These are phyloP conservation scores for Lachnum nothofagi DNA, from an alignment of 2,329 filamentous ascomycete species.

Conservation along the genomic window DNA sequence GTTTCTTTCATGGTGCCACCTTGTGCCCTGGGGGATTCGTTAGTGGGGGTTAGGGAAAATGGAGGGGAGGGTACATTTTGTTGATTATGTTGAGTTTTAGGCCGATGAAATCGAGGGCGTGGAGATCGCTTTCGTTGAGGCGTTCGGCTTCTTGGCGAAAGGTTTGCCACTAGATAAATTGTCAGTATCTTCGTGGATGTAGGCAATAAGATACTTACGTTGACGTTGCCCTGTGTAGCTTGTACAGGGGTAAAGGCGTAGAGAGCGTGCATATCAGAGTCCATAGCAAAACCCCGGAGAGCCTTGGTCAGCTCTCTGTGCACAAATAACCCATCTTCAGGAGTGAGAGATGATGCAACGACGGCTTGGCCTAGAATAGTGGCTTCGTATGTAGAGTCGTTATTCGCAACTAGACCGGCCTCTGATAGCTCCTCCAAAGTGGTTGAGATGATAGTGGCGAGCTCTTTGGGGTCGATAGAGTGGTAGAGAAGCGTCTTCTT, in stretches of 20 bases:
- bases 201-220: conserved; percentile 32
- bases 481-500: conserved; percentile 61
- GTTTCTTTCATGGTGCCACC: conserved; percentile 60
- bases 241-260: conserved; percentile 74
- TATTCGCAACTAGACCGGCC: conserved; percentile 50
- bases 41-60: conserved; percentile 1
- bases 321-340: conserved; percentile 70
- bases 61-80: conserved; percentile 49
- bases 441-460: conserved; percentile 50
- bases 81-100: conserved; percentile 64
- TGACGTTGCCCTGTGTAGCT: conserved; percentile 49
- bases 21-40: conserved; percentile 49
- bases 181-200: neutral
- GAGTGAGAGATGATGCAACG: conserved; percentile 66
- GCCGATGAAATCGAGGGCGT: conserved; percentile 63
- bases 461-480: conserved; percentile 45
- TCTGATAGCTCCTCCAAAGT: conserved; percentile 54
- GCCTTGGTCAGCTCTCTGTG: conserved; percentile 63
- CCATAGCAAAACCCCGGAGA: conserved; percentile 69
- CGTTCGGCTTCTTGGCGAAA: conserved; percentile 66
- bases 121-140: conserved; percentile 65
- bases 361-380: conserved; percentile 66
- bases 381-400: conserved; percentile 50
- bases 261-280: conserved; percentile 73
- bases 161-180: conserved; percentile 57